Evolutionary conservation across 805 yeast genomes (phyloP), one percentile per base, ranked within the genome.

Genomic region (Maudiozyma serrabonitensis): DNA sequence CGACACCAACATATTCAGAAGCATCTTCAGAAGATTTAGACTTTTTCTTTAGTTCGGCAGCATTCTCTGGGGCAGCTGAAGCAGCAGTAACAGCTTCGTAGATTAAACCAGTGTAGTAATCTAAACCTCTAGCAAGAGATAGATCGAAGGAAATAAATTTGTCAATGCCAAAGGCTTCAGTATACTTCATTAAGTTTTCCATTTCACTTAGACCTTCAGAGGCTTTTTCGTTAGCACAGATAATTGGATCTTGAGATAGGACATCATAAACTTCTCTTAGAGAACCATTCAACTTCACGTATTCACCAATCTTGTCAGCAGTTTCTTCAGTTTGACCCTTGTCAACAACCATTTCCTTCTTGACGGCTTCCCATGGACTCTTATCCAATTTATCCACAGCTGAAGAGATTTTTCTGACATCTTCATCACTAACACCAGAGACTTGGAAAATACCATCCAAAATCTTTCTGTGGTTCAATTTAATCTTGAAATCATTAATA

Each of bases 371-470:
- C 99, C 99, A 93, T 47, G 99, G 96, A 11, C 79, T 72, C 70
- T 93, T 93, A 69, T 93, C 99, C 59, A 93, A 78, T 69, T 93
- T 93, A 70, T 93, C 99, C 41, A 93, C 98, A 26, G 99, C 97
- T 57, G 93, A 82, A 16, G 96, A 87, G 53, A 93, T 80, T 64
- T 81, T 87, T 73, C 99, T 81, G 38, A 91, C 95, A 63, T 93
- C 98, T 63, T 87, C 96, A 34, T 84, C 95, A 53, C 81, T 79
- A 38, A 93, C 99, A 53, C 99, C 99, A 68, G 96, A 87, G 50
- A 87, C 88, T 69, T 85, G 81, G 75, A 93, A 93, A 48, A 93
- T 86, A 57, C 99, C 99, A 67, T 93, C 99, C 57, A 93, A 76
- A 52, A 93, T 82, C 74, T 91, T 90, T 70, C 99, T 82, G 75